phyloP scores from a whole-genome alignment of 2,329 filamentous ascomycete genomes.

The Dothistroma septosporum region DNA sequence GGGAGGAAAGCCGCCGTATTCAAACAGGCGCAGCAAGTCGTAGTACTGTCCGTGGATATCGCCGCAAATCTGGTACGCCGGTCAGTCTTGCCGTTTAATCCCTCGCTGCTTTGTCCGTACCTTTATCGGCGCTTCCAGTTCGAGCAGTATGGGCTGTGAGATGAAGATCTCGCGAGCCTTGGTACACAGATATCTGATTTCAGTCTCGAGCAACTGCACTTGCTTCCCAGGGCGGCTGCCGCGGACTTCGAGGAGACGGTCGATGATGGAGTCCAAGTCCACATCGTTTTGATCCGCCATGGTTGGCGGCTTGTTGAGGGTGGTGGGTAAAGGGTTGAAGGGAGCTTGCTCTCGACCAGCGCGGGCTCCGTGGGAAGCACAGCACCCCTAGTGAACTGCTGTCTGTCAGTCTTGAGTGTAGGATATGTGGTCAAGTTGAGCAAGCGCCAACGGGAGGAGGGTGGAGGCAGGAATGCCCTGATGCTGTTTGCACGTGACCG shows the following conservation, averaged over 20 bases:
- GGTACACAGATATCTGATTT: constrained; percentile 96
- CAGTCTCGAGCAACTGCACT: constrained; percentile 91
- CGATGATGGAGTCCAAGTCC: constrained; percentile 99
- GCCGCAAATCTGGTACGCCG: constrained; percentile 77
- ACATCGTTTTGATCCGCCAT: constrained; percentile 84
- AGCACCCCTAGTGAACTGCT: constrained; percentile 17
- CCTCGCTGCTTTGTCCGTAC: constrained; percentile 49
- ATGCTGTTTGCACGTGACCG: constrained; percentile 15
- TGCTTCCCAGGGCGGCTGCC: constrained; percentile 98
- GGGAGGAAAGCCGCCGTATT: constrained; percentile 96
- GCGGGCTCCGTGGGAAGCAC: constrained; percentile 15
- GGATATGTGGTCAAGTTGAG: neutral
- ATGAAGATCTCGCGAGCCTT: constrained; percentile 99
- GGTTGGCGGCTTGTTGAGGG: constrained; percentile 31
- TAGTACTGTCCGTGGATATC: constrained; percentile 99
- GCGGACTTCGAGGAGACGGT: constrained; percentile 93
- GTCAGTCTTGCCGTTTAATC: constrained; percentile 16
- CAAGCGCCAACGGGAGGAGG: neutral
- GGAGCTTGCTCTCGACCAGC: constrained; percentile 23
- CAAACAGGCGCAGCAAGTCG: constrained; percentile 92
- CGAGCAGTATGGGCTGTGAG: constrained; percentile 94
- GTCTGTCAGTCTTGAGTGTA: constrained; percentile 9
- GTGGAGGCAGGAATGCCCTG: neutral
- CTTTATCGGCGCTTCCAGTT: constrained; percentile 98
- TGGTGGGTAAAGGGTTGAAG: constrained; percentile 8